phyloP scores from a whole-genome alignment of 345 rosid species.

The Brassica rapa region DNA sequence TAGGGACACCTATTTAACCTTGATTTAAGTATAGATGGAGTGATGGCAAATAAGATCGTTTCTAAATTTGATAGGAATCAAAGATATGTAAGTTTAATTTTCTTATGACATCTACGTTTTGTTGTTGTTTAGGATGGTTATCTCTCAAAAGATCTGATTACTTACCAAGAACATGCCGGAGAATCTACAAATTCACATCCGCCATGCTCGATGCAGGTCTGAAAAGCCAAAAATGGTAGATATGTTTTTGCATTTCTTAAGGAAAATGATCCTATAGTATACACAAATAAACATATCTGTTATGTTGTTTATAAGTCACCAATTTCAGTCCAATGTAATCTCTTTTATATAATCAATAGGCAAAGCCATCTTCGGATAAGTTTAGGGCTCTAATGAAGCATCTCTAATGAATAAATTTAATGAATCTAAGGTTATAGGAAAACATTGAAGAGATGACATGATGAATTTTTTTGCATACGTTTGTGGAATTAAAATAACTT shows the following conservation, averaged over 20 bases:
- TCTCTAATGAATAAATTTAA: constrained; percentile 46
- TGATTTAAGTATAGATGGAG: too few relatives aligned
- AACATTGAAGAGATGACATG: constrained; percentile 70
- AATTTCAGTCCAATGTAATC: too few relatives aligned
- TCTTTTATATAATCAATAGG: neutral
- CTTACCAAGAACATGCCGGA: constrained; percentile 46
- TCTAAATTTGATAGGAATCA: too few relatives aligned
- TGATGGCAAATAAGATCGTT: too few relatives aligned
- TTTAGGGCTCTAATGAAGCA: constrained; percentile 55
- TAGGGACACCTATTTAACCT: too few relatives aligned
- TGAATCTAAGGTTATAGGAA: constrained; percentile 62
- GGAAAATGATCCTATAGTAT: too few relatives aligned
- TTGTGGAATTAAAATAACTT: too few relatives aligned
- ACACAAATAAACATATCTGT: too few relatives aligned
- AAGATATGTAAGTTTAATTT: too few relatives aligned
- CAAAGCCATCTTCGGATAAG: neutral
- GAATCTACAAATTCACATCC: constrained; percentile 51
- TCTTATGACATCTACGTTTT: neutral
- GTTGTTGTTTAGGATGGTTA: constrained; percentile 51
- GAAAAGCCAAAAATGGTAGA: too few relatives aligned
- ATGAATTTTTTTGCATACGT: constrained; percentile 55
- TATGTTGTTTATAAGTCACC: too few relatives aligned
- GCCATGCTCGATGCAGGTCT: constrained; percentile 52
- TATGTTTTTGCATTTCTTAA: too few relatives aligned
- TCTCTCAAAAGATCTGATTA: constrained; percentile 60